Percentiles rank a stretch among this genome's conserved stretches.
These are phyloP conservation scores for Xerocomus amazonicus DNA, from an alignment of 1,284 basidiomycete species.

Conservation along the genomic window DNA sequence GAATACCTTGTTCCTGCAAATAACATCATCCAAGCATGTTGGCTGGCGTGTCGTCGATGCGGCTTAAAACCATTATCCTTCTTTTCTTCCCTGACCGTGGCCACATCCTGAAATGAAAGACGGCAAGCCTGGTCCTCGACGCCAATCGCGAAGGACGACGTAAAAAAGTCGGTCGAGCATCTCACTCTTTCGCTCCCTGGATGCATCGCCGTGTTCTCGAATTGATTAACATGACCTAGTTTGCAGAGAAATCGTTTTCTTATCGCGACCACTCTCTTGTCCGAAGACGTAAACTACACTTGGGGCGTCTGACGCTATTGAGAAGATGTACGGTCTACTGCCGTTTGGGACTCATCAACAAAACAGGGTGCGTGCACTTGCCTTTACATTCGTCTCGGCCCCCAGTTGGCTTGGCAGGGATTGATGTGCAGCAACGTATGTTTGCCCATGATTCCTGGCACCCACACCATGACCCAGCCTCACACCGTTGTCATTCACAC, in stretches of 20 bases:
- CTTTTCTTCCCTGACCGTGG: conserved; percentile 21
- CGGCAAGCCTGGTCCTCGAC: conserved; percentile 1
- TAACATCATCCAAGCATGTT: neutral
- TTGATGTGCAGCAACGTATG: conserved; percentile 4
- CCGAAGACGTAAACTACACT: conserved; percentile 21
- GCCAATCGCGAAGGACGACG: conserved; percentile 9
- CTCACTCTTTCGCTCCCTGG: conserved; percentile 1
- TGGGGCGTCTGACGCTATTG: conserved; percentile 4
- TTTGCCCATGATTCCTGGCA: neutral
- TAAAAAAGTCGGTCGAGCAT: conserved; percentile 19
- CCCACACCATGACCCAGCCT: neutral
- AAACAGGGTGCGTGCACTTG: neutral
- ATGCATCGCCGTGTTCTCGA: conserved; percentile 9
- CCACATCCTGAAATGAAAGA: conserved; percentile 18
- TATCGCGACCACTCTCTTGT: conserved; percentile 3
- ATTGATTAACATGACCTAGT: conserved; percentile 8
- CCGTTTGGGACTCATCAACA: neutral
- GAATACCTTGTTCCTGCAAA: neutral
- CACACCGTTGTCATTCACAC: conserved; percentile 15
- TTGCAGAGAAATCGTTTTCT: neutral
- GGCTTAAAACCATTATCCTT: conserved; percentile 4
- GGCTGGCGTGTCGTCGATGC: neutral
- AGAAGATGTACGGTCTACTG: neutral
- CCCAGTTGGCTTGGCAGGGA: neutral
- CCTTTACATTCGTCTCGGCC: neutral